Base-by-base conservation (phyloP, 2,329 filamentous ascomycete genomes). In the Golovinomyces cichoracearum region DNA sequence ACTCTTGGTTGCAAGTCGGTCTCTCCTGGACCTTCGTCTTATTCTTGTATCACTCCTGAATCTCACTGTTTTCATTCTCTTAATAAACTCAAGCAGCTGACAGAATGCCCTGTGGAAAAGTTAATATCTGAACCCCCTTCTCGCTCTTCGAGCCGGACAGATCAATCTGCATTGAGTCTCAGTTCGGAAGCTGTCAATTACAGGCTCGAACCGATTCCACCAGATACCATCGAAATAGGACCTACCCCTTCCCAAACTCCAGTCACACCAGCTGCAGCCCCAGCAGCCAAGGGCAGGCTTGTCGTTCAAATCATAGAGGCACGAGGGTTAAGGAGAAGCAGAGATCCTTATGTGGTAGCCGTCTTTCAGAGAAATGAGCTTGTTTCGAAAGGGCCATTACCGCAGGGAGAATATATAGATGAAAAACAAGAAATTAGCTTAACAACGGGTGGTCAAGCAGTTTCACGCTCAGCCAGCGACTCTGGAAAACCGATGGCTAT, bases 351-450 rank as follows among this genome's bases (percentile, higher is more conserved):
- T 58, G 83, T 94, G 48, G 85, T 98, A 10, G 93, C 83, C 51
- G 86, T 94, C 23, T 98, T 95, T 60, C 90, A 98, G 63, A 82
- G 84, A 62, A 93, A 88, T 60, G 90, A 98, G 63, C 80, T 93
- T 57, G 93, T 98, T 49, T 95, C 90, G 0, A 80, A 83, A 49
- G 84, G 84, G 2, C 83, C 86, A 12, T 74, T 78, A 54, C 68
- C 67, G 49, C 71, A 75, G 50, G 72, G 72, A 31, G 65, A 71
- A 22, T 68, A 71, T 27, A 78, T 80, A 41, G 70, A 74, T 31
- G 74, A 77, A 41, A 74, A 78, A 49, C 59, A 70, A 50, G 54
- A 66, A 22, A 71, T 70, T 57, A 69, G 63, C 58, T 65, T 64
- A 58, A 73, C 70, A 54, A 70, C 66, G 56, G 70, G 72, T 31